Evolutionary conservation across 345 rosid genomes (phyloP), one percentile per base, ranked within the genome.

Genomic region (Corchorus capsularis): DNA sequence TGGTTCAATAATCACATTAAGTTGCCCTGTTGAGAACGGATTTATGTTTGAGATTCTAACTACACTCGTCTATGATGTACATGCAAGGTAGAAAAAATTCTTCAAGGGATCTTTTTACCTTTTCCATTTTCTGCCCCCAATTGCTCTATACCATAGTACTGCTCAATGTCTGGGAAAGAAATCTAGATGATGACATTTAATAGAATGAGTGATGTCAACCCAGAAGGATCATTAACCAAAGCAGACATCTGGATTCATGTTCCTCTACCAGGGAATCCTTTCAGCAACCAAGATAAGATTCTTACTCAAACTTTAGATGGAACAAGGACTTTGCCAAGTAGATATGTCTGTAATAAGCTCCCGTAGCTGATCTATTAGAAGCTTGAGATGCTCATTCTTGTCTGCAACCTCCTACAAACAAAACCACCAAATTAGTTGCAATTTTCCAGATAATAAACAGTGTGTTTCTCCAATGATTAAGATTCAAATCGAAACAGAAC

Each of bases 271-370:
- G 45, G 19, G 22, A 54, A 67, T 52, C 56, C 35, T 75, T 62
- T 73, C 62, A 49, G 62, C 16, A 0, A 32, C 50, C 63, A 54
- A 45, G 63, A 55, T 8, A 17, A 69, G 37, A 8, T 9, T 4
- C 8, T 5, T 41, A 8, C 17, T 68, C 19, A 13, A 69, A 39
- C 37, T 68, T 89, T 73, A 87, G 66, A 83, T 82, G 72, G 94
- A 85, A 82, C 87, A 93, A 63, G 99, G 97, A 86, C 94, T 89
- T 85, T 96, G 97, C 97, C 97, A 96, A 17, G 97, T 94, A 4
- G 97, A 87, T 76, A 92, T 83, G 82, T 94, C 97, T 0, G 83
- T 79, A 3, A 94, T 89, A 67, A 96, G 94, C 55, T 89, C 88
- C 50, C 95, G 89, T 63, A 90, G 75, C 74, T 91, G 93, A 84